Evolutionary conservation across 305 asterid genomes (phyloP).

Genomic region (Fraxinus nigra): DNA sequence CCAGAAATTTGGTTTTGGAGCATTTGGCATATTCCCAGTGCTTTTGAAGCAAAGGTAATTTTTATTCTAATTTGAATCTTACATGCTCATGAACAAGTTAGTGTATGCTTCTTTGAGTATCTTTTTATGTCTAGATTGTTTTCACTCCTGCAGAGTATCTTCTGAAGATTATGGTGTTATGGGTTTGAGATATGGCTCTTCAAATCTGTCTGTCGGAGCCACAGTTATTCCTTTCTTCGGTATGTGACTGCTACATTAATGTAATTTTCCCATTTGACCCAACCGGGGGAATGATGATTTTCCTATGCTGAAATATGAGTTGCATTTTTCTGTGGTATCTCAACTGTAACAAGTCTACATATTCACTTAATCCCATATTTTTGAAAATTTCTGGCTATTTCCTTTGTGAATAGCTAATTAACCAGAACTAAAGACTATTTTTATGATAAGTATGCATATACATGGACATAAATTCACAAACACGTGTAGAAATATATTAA

Average conservation of each 20-base stretch:
- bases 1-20: slow-evolving; percentile 73
- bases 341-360: slow-evolving; percentile 4
- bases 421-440: neutral
- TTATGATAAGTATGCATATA: slow-evolving; percentile 7
- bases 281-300: neutral
- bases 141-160: slow-evolving; percentile 50
- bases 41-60: slow-evolving; percentile 68
- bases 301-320: slow-evolving; percentile 1
- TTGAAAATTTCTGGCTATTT: neutral
- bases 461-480: neutral
- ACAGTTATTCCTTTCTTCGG: slow-evolving; percentile 62
- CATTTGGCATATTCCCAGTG: slow-evolving; percentile 76
- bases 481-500: neutral
- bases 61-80: slow-evolving; percentile 7
- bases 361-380: neutral
- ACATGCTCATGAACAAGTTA: slow-evolving; percentile 13
- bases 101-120: slow-evolving; percentile 8
- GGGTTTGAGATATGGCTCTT: slow-evolving; percentile 92
- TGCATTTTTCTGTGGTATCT: slow-evolving; percentile 7
- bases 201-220: slow-evolving; percentile 81
- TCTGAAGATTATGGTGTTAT: slow-evolving; percentile 69
- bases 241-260: slow-evolving; percentile 28
- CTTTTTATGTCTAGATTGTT: slow-evolving; percentile 23
- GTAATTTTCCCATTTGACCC: slow-evolving; percentile 2
- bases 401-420: neutral